Evolutionary conservation across 768 basidiomycete genomes (phyloP).

Genomic region (Termitomyces sp.): DNA sequence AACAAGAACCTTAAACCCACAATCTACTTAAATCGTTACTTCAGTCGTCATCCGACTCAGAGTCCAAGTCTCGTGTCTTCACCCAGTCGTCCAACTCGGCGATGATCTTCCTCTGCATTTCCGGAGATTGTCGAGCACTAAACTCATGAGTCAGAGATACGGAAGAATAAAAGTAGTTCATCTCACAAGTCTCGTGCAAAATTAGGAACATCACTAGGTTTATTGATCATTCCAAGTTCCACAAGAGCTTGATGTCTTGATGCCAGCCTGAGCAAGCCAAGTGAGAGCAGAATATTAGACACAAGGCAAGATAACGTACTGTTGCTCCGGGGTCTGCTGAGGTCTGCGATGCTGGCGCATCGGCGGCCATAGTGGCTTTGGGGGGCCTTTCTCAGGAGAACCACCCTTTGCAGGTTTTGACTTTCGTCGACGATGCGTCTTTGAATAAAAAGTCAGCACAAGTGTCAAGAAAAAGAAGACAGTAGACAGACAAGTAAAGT

Average conservation of each 20-base stretch:
- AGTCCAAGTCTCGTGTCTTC: constrained; percentile 12
- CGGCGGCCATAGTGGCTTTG: constrained; percentile 60
- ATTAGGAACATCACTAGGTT: constrained; percentile 41
- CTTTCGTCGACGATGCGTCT: constrained; percentile 22
- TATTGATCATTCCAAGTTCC: constrained; percentile 53
- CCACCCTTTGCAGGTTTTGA: constrained; percentile 14
- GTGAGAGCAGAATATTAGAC: background rate
- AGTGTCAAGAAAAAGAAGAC: background rate
- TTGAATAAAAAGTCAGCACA: constrained; percentile 17
- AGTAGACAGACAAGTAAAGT: constrained; percentile 39
- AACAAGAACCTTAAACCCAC: background rate
- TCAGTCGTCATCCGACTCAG: constrained; percentile 3
- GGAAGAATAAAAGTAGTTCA: background rate
- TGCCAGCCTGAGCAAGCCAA: constrained; percentile 34
- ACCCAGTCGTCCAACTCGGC: constrained; percentile 34
- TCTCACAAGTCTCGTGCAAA: constrained; percentile 70
- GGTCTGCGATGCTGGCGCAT: constrained; percentile 51
- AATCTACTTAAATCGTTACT: background rate
- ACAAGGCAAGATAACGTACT: constrained; percentile 30
- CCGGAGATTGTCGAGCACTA: constrained; percentile 35
- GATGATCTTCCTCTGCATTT: constrained; percentile 39
- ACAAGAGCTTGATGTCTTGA: constrained; percentile 58
- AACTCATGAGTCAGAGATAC: constrained; percentile 1
- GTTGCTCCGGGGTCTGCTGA: constrained; percentile 40
- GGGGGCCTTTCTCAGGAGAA: constrained; percentile 19